Conservation (phyloP, 345 rosid species). For the Brassica napus region Da-Ae NC_063439.1:26865001-26865500, state of each 20-base stretch:
- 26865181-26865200: constrained; percentile 89
- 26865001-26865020: background rate
- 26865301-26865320: constrained; percentile 88
- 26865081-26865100: constrained; percentile 1
- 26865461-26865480: constrained; percentile 71
- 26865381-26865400: background rate
- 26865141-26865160: constrained; percentile 76
- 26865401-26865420: constrained; percentile 20
- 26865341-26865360: constrained; percentile 37
- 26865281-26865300: constrained; percentile 82
- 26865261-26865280: constrained; percentile 87
- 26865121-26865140: constrained; percentile 92
- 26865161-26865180: constrained; percentile 85
- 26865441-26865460: constrained; percentile 77
- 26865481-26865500: constrained; percentile 91
- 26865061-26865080: constrained; percentile 18
- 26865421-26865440: constrained; percentile 63
- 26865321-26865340: constrained; percentile 67
- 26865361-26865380: constrained; percentile 21
- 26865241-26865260: constrained; percentile 81
- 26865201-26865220: constrained; percentile 62
- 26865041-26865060: constrained; percentile 16
- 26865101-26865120: constrained; percentile 57
- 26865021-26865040: constrained; percentile 2
- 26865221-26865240: constrained; percentile 80